Evolutionary conservation across 371 early-diverging fungal genomes (phyloP).

Genomic region (Aphelidium insulamus): DNA sequence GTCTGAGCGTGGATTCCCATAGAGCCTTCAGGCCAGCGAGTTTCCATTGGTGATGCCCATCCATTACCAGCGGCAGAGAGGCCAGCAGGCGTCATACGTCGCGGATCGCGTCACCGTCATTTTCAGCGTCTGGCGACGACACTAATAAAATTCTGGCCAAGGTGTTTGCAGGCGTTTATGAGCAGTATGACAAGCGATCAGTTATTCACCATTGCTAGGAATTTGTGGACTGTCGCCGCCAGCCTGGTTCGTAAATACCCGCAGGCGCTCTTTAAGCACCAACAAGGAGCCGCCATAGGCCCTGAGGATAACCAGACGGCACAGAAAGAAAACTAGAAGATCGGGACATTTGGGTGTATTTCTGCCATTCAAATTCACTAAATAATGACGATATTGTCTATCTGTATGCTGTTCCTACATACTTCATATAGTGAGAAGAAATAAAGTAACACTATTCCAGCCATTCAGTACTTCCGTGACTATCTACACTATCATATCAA

Average conservation of each 20-base stretch:
- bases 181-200: not conserved
- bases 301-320: conserved; percentile 45
- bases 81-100: conserved; percentile 66
- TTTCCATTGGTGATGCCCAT: conserved; percentile 70
- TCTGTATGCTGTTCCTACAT: conserved; percentile 63
- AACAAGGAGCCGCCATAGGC: conserved; percentile 81
- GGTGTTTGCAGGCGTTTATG: conserved; percentile 74
- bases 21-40: conserved; percentile 48
- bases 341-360: conserved; percentile 71
- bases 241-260: conserved; percentile 67
- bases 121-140: conserved; percentile 91
- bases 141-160: conserved; percentile 83
- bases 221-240: conserved; percentile 91
- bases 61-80: conserved; percentile 77
- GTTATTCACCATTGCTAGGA: conserved; percentile 27
- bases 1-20: conserved; percentile 48
- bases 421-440: conserved; percentile 48
- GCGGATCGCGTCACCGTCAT: conserved; percentile 89
- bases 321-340: conserved; percentile 41
- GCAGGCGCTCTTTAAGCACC: conserved; percentile 85
- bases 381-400: not conserved
- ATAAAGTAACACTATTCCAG: conserved; percentile 68
- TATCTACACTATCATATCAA: conserved; percentile 97
- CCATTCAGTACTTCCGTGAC: conserved; percentile 88
- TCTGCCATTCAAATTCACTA: not conserved